Base-by-base conservation (phyloP, 371 early-diverging fungal genomes). In the Ordospora colligata region DNA sequence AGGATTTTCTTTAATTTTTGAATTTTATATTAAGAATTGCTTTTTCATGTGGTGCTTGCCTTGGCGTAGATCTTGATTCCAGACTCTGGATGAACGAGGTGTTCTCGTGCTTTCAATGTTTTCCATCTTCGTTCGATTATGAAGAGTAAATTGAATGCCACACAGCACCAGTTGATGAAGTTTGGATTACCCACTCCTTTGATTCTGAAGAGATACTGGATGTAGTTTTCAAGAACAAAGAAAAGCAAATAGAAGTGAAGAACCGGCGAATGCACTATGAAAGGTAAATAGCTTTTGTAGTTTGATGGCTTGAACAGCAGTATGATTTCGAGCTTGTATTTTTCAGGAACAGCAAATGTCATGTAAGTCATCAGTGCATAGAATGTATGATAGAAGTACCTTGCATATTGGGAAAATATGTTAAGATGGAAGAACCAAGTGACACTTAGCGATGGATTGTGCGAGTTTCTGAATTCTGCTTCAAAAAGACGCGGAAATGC, bases 141-240 rank as follows among this genome's bases (percentile, higher is more conserved):
- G 52, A 46, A 69, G 43, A 69, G 52, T n/a, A n/a, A 69, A 11
- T 43, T 49, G 40, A 69, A 69, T 22, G 44, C 40, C 11, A 52
- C 22, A 21, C 19, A 69, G n/a, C 43, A 44, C 72, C 72, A 71
- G 17, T 51, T 51, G 62, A 71, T 37, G 47, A 71, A 71, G 42
- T 71, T 71, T 12, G 72, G 72, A n/a, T 71, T 71, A 9, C 45
- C 72, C 44, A 71, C 23, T n/a, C 72, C 72, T n/a, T 19, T n/a
- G 11, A 32, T 19, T 23, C 47, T 32, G 27, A 71, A 44, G 4
- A 71, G 63, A 62, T 40, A 62, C 10, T 71, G 32, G 40, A 71
- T 22, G 40, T 71, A 52, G 9, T 21, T 54, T 62, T 46, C 45
- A n/a, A 71, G 17, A 19, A 62, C 25, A 32, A 58, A 71, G 17